Evolutionary conservation across 352 stramenopile genomes (phyloP).

Genomic region (Phytophthora constricta): DNA sequence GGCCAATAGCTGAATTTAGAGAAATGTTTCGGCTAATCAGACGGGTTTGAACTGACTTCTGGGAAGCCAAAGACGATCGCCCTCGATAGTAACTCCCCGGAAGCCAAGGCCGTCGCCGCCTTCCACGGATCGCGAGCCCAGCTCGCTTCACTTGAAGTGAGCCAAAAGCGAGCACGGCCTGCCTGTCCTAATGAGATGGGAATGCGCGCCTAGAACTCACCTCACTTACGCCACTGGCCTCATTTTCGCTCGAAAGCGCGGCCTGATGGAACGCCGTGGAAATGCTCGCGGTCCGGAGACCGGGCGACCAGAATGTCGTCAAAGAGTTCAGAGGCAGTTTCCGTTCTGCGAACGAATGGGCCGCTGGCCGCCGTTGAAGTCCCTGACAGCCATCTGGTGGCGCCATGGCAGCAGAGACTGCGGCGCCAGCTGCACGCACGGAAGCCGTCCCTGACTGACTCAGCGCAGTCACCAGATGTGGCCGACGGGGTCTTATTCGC

Average conservation of each 20-base stretch:
- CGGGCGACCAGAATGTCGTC: not conserved
- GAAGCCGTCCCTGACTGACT: slow-evolving; percentile 24
- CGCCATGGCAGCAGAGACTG: not conserved
- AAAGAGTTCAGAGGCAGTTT: not conserved
- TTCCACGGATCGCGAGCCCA: not conserved
- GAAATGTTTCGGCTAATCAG: slow-evolving; percentile 5
- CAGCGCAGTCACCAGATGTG: slow-evolving; percentile 11
- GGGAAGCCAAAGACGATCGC: not conserved
- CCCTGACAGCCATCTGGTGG: not conserved
- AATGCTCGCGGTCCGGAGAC: not conserved
- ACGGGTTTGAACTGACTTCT: not conserved
- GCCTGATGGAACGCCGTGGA: not conserved
- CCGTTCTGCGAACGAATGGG: not conserved
- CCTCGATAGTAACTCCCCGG: too few relatives aligned
- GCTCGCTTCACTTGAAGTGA: too few relatives aligned
- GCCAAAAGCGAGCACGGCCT: too few relatives aligned
- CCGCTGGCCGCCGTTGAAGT: not conserved
- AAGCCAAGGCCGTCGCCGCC: too few relatives aligned
- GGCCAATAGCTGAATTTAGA: not conserved
- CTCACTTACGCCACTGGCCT: slow-evolving; percentile 19
- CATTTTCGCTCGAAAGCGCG: slow-evolving; percentile 6
- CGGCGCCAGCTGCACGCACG: slow-evolving; percentile 1
- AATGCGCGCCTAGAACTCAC: not conserved
- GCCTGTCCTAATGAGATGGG: slow-evolving; percentile 21
- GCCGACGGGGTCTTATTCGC: too few relatives aligned